Evolutionary conservation across 2,329 filamentous ascomycete species (phyloP).

Genomic region (Annulohypoxylon truncatum): DNA sequence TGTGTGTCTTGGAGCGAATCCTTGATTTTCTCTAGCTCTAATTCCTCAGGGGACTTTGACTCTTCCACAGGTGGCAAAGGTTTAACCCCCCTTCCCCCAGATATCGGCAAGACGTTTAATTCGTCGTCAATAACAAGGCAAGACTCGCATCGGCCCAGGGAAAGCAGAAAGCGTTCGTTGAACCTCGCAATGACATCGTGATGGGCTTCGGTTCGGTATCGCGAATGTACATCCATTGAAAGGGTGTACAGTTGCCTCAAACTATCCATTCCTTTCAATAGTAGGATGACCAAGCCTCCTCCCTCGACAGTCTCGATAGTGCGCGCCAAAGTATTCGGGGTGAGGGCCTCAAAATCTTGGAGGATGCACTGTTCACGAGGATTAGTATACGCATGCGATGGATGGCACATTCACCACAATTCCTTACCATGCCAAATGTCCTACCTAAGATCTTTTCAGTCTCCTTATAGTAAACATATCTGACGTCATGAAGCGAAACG

Average conservation of each 20-base stretch:
- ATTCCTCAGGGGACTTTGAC: constrained; percentile 75
- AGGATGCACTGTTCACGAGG: constrained; percentile 75
- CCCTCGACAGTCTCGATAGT: constrained; percentile 98
- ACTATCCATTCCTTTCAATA: constrained; percentile 96
- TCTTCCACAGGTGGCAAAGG: constrained; percentile 82
- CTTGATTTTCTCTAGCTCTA: constrained; percentile 88
- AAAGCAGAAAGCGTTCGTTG: constrained; percentile 97
- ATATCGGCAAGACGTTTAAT: constrained; percentile 96
- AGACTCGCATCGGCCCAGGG: constrained; percentile 91
- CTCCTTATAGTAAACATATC: constrained; percentile 99
- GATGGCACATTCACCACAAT: not conserved
- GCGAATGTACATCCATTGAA: constrained; percentile 97
- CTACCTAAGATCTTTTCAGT: constrained; percentile 98
- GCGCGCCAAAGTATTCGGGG: constrained; percentile 93
- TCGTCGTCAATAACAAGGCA: constrained; percentile 98
- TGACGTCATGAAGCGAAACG: constrained; percentile 94
- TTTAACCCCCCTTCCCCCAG: constrained; percentile 90
- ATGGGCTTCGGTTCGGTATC: constrained; percentile 96
- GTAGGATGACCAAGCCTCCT: constrained; percentile 87
- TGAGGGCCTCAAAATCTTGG: constrained; percentile 97
- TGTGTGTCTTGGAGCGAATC: constrained; percentile 86
- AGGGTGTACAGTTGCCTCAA: constrained; percentile 97
- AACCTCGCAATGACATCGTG: constrained; percentile 94
- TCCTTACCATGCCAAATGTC: constrained; percentile 83
- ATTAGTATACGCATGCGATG: constrained; percentile 11